These are phyloP conservation scores for Camellia lanceoleosa DNA, from an alignment of 148 eudicot species.

Conservation along the genomic window DNA sequence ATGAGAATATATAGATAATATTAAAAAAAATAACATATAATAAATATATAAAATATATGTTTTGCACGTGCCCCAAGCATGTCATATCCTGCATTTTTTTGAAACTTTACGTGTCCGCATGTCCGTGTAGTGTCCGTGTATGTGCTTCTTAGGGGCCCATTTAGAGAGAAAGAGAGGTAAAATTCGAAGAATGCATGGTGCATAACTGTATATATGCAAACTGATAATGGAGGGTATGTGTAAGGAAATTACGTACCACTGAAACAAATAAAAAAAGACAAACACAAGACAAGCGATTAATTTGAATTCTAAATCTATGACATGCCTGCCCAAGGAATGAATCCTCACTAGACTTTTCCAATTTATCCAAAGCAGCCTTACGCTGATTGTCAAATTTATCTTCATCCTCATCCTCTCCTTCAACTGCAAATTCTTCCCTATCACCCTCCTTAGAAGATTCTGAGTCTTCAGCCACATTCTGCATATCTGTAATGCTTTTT, in stretches of 20 bases:
- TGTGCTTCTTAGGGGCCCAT: too few species aligned
- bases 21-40: too few species aligned
- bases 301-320: neutral
- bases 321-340: constrained; percentile 85
- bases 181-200: neutral
- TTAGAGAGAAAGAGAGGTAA: neutral
- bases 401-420: constrained; percentile 55
- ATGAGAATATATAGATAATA: too few species aligned
- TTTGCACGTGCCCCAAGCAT: too few species aligned
- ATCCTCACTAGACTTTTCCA: constrained; percentile 87
- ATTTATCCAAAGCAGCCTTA: constrained; percentile 67
- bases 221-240: neutral
- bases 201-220: neutral
- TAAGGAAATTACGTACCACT: neutral
- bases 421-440: constrained; percentile 32
- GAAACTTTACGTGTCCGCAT: too few species aligned
- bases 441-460: constrained; percentile 58
- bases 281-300: neutral
- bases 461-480: constrained; percentile 49
- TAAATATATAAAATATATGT: too few species aligned
- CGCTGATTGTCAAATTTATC: constrained; percentile 34
- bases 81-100: too few species aligned
- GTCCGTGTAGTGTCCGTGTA: too few species aligned
- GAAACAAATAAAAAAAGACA: neutral
- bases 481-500: constrained; percentile 64